phyloP scores from a whole-genome alignment of 2,329 filamentous ascomycete genomes.

The Pseudocercospora eumusae region DNA sequence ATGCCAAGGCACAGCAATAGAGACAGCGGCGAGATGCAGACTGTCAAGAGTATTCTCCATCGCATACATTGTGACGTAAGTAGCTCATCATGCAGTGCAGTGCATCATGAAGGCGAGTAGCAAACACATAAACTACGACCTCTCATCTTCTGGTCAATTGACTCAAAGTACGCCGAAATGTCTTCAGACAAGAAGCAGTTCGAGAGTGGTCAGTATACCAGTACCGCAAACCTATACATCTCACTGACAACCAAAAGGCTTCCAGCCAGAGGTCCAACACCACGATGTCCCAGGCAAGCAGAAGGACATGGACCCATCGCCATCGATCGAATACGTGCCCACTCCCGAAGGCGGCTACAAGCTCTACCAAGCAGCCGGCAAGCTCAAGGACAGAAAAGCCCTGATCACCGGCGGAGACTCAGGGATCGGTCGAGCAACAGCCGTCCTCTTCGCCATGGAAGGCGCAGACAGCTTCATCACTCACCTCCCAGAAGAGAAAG shows the following conservation, averaged over 20 bases:
- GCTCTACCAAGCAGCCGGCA: slow-evolving; percentile 72
- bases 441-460: slow-evolving; percentile 78
- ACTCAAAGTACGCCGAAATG: slow-evolving; percentile 18
- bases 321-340: slow-evolving; percentile 66
- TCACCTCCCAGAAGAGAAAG: slow-evolving; percentile 73
- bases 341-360: slow-evolving; percentile 67
- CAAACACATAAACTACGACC: background rate
- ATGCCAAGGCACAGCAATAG: background rate
- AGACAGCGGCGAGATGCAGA: background rate
- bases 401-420: slow-evolving; percentile 80
- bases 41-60: background rate
- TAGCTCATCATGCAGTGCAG: background rate
- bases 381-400: slow-evolving; percentile 72
- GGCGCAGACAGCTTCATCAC: slow-evolving; percentile 72
- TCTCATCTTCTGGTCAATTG: background rate
- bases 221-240: background rate
- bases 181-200: slow-evolving; percentile 37
- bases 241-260: slow-evolving; percentile 10
- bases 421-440: slow-evolving; percentile 74
- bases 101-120: background rate
- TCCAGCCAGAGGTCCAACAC: slow-evolving; percentile 46
- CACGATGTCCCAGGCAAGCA: slow-evolving; percentile 58
- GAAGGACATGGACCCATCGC: slow-evolving; percentile 58
- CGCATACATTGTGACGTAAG: background rate
- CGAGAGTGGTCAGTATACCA: slow-evolving; percentile 24